Evolutionary conservation across 495 filamentous ascomycete species (phyloP).

Genomic region (Hyaloscypha hepaticicola): DNA sequence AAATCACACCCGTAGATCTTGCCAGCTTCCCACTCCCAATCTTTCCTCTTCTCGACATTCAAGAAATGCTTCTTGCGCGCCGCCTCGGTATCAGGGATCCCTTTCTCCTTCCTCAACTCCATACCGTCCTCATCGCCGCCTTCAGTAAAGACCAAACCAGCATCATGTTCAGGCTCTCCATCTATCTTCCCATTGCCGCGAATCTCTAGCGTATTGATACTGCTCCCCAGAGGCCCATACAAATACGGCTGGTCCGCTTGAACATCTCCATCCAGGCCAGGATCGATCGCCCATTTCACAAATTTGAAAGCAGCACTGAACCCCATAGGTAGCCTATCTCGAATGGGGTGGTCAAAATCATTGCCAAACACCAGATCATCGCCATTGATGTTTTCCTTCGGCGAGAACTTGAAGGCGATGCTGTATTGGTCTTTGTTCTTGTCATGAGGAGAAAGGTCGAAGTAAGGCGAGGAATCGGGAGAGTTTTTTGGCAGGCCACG

Average conservation of each 20-base stretch:
- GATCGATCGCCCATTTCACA: slow-evolving; percentile 84
- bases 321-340: slow-evolving; percentile 80
- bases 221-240: slow-evolving; percentile 72
- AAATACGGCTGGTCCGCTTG: slow-evolving; percentile 85
- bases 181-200: slow-evolving; percentile 40
- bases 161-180: slow-evolving; percentile 39
- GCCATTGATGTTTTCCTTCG: slow-evolving; percentile 61
- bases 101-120: slow-evolving; percentile 43
- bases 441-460: slow-evolving; percentile 63
- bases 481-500: slow-evolving; percentile 57
- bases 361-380: slow-evolving; percentile 85
- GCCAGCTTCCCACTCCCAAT: slow-evolving; percentile 49
- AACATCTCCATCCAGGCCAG: slow-evolving; percentile 80
- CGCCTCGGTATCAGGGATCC: slow-evolving; percentile 52
- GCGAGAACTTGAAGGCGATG: slow-evolving; percentile 73
- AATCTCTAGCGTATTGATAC: slow-evolving; percentile 69
- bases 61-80: slow-evolving; percentile 66
- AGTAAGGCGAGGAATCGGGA: slow-evolving; percentile 67
- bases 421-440: slow-evolving; percentile 70
- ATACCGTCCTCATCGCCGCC: slow-evolving; percentile 64
- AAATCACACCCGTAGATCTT: slow-evolving; percentile 75
- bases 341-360: slow-evolving; percentile 85
- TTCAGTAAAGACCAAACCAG: slow-evolving; percentile 61
- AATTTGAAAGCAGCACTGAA: slow-evolving; percentile 78
- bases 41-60: slow-evolving; percentile 46